Evolutionary conservation across 169 alveolate species (phyloP), one percentile per base, ranked within the genome.

Genomic region (Cryptosporidium baileyi): DNA sequence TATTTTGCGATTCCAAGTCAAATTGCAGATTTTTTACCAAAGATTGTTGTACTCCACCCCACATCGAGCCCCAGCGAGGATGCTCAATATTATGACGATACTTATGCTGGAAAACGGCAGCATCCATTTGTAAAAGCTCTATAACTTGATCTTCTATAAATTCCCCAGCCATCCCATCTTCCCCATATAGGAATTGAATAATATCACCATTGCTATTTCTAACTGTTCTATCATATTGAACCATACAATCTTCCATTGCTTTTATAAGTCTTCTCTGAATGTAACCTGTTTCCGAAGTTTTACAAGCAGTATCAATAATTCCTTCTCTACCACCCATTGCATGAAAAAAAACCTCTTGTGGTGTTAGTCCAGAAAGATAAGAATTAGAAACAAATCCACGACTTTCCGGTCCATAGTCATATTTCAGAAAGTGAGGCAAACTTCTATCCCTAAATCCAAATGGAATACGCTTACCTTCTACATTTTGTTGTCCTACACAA

Each of bases 271-370:
- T 95, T 54, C 99, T 95, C 90, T 99, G 99, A 90, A 99, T 98
- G 91, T 99, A 98, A 57, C 99, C 99, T 11, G 99, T 98, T 92
- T 98, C 99, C 24, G 99, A 94, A 34, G 99, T 99, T 88, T 99
- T 99, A 65, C 99, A 98, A 17, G 99, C 99, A 19, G 99, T 99
- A 92, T 99, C 99, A 62, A 98, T 98, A 38, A 99, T 97, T 51
- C 99, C 99, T 90, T 99, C 99, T 89, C 99, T 93, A 34, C 99
- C 99, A 57, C 99, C 99, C 99, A 99, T 99, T 52, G 99, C 99
- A 93, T 99, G 99, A 94, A 99, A 98, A 93, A 97, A 99, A 89
- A 98, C 96, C 89, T 98, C 99, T 90, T 97, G 98, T 19, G 99
- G 99, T 40, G 98, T 95, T 57, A 97, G 91, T 0, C 99, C 99